Conservation (phyloP, 768 basidiomycete species). For the Trichaptum fuscoviolaceum region DNA sequence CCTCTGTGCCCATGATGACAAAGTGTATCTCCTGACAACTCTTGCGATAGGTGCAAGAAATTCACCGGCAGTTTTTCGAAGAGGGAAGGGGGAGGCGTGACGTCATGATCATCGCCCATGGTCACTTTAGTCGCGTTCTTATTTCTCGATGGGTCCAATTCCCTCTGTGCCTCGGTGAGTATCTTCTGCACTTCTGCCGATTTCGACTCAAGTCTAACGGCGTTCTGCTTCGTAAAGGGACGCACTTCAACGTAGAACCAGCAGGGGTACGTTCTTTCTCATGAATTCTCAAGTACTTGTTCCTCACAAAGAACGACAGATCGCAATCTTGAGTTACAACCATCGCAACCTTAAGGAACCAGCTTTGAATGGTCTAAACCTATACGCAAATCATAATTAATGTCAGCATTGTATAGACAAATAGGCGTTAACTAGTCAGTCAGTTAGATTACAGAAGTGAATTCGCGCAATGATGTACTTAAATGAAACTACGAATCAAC, state of each 20-base stretch:
- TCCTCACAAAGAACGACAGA: conserved; percentile 33
- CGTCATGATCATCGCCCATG: conserved; percentile 87
- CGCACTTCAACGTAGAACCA: conserved; percentile 80
- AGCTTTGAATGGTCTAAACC: conserved; percentile 66
- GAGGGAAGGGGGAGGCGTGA: conserved; percentile 65
- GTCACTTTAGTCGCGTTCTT: conserved; percentile 72
- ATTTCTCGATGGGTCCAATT: conserved; percentile 81
- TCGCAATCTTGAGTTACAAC: conserved; percentile 79
- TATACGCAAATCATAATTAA: conserved; percentile 44
- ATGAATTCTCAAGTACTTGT: conserved; percentile 8
- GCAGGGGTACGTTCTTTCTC: conserved; percentile 52
- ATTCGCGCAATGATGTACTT: not conserved
- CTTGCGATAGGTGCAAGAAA: conserved; percentile 54
- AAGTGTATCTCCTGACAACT: not conserved
- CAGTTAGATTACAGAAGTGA: not conserved
- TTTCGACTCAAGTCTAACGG: not conserved
- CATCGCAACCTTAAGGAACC: conserved; percentile 77
- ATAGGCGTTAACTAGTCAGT: not conserved
- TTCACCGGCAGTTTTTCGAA: conserved; percentile 66
- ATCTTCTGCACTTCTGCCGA: not conserved
- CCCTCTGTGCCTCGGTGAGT: conserved; percentile 51
- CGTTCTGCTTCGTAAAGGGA: conserved; percentile 35
- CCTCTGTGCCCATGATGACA: not conserved
- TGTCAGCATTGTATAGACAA: not conserved
- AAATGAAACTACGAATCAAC: not conserved